These are phyloP conservation scores for Fusarium brachygibbosum DNA, from an alignment of 2,329 filamentous ascomycete species.

Conservation along the genomic window DNA sequence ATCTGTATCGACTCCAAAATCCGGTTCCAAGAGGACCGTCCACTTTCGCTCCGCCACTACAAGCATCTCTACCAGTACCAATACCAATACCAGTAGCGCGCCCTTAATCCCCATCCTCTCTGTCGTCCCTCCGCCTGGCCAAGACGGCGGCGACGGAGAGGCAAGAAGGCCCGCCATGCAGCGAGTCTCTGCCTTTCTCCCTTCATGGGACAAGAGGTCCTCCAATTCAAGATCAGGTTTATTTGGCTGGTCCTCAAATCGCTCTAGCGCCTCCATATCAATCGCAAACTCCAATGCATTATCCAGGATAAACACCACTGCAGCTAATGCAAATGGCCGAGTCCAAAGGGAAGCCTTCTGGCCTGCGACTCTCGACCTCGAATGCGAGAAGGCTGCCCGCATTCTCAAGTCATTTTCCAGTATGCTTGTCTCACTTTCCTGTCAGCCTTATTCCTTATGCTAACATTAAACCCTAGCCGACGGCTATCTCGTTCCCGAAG, in stretches of 20 bases:
- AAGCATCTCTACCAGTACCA: slow-evolving; percentile 31
- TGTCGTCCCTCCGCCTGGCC: slow-evolving; percentile 52
- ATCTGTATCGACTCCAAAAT: slow-evolving; percentile 28
- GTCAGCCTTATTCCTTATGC: slow-evolving; percentile 34
- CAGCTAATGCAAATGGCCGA: slow-evolving; percentile 51
- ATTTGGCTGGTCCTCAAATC: slow-evolving; percentile 61
- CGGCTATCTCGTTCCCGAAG: slow-evolving; percentile 66
- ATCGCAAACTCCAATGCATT: slow-evolving; percentile 42
- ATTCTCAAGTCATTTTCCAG: slow-evolving; percentile 93
- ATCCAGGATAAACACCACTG: slow-evolving; percentile 54
- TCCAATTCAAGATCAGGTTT: slow-evolving; percentile 53
- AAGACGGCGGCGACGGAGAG: slow-evolving; percentile 54
- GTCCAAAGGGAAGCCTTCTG: slow-evolving; percentile 78
- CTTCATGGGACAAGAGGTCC: slow-evolving; percentile 61
- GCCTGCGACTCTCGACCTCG: slow-evolving; percentile 87
- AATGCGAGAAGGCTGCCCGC: slow-evolving; percentile 90
- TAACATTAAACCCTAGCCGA: slow-evolving; percentile 59
- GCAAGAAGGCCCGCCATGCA: slow-evolving; percentile 57
- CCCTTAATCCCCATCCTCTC: slow-evolving; percentile 47
- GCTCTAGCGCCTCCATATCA: slow-evolving; percentile 59
- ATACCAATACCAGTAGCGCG: slow-evolving; percentile 53
- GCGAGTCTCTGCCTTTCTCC: slow-evolving; percentile 60
- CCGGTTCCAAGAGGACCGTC: slow-evolving; percentile 34
- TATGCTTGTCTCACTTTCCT: slow-evolving; percentile 54
- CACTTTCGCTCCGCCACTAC: slow-evolving; percentile 32